A percentile compares a stretch with the other conserved stretches of the same genome.
Conservation (phyloP, 352 stramenopile species). For the Pythium phragmitis region DNA sequence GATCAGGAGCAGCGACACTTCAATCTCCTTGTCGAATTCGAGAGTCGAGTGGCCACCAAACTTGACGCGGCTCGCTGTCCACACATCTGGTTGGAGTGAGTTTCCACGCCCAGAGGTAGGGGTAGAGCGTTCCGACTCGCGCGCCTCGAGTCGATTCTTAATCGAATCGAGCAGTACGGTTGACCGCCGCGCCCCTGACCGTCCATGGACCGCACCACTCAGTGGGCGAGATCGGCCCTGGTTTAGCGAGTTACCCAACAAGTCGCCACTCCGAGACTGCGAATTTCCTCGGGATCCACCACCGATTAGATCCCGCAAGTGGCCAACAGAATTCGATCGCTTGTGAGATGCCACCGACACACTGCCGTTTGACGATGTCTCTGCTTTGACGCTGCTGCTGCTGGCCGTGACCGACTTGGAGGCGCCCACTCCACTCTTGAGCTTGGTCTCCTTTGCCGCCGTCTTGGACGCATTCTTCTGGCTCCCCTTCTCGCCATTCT, state of each 20-base stretch:
- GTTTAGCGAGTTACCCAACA: slow-evolving; percentile 15
- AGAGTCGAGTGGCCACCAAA: slow-evolving; percentile 24
- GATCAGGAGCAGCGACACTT: slow-evolving; percentile 26
- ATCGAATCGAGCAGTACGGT: slow-evolving; percentile 28
- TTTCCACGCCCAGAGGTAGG: slow-evolving; percentile 2
- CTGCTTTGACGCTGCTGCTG: slow-evolving; percentile 1
- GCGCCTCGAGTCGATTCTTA: slow-evolving; percentile 11
- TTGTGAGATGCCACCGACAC: slow-evolving; percentile 1
- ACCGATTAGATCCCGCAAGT: slow-evolving; percentile 62
- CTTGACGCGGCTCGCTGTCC: slow-evolving; percentile 23
- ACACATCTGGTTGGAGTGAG: slow-evolving; percentile 6
- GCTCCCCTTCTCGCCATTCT: background rate
- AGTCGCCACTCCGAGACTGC: slow-evolving; percentile 5
- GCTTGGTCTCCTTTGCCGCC: background rate
- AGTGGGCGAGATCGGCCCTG: slow-evolving; percentile 16
- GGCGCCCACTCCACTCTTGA: background rate
- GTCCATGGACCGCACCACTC: slow-evolving; percentile 13
- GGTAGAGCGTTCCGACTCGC: slow-evolving; percentile 10
- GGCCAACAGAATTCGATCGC: slow-evolving; percentile 58
- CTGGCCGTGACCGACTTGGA: slow-evolving; percentile 3
- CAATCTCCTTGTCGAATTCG: slow-evolving; percentile 29
- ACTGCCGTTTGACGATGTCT: background rate
- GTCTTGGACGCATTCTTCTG: slow-evolving; percentile 8
- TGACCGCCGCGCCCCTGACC: slow-evolving; percentile 13
- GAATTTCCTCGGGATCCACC: slow-evolving; percentile 24